These are phyloP conservation scores for Fraxinus dipetala DNA, from an alignment of 305 asterid genomes.

Conservation along the genomic window DNA sequence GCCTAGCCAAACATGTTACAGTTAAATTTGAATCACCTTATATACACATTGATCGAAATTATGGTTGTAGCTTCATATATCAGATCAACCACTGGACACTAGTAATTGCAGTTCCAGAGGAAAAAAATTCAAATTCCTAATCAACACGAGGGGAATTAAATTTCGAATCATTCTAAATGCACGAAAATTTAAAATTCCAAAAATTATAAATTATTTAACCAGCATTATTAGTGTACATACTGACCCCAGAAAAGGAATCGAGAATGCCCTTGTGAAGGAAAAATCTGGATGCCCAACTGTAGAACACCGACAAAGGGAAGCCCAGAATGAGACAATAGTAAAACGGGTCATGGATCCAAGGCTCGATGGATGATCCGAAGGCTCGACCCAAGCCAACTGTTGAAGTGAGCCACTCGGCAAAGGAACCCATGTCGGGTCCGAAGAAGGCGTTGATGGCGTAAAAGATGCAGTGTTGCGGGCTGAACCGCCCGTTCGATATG, in stretches of 20 bases:
- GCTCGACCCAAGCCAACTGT: conserved; percentile 57
- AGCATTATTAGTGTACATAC: conserved; percentile 1
- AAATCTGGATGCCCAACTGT: conserved; percentile 50
- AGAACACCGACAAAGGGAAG: conserved; percentile 57
- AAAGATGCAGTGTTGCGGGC: conserved; percentile 83
- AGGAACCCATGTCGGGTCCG: conserved; percentile 94
- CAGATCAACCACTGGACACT: not conserved
- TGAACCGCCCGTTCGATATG: conserved; percentile 69
- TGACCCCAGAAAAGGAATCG: conserved; percentile 75
- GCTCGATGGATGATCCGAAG: conserved; percentile 61
- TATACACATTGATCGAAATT: not conserved
- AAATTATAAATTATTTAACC: not conserved
- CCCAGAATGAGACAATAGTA: conserved; percentile 63
- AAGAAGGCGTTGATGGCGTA: conserved; percentile 90
- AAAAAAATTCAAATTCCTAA: not conserved
- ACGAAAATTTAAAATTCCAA: not conserved
- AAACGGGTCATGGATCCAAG: conserved; percentile 80
- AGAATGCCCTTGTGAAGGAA: conserved; percentile 58
- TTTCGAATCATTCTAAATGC: not conserved
- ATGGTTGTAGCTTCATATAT: not conserved
- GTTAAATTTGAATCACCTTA: not conserved
- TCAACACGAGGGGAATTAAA: not conserved
- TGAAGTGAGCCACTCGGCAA: conserved; percentile 77
- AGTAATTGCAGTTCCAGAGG: not conserved
- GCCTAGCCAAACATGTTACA: not conserved